Percentiles rank a stretch among this genome's conserved stretches.
phyloP scores from a whole-genome alignment of 1,284 basidiomycete genomes.

The Erythrobasidium hasegawianum region DNA sequence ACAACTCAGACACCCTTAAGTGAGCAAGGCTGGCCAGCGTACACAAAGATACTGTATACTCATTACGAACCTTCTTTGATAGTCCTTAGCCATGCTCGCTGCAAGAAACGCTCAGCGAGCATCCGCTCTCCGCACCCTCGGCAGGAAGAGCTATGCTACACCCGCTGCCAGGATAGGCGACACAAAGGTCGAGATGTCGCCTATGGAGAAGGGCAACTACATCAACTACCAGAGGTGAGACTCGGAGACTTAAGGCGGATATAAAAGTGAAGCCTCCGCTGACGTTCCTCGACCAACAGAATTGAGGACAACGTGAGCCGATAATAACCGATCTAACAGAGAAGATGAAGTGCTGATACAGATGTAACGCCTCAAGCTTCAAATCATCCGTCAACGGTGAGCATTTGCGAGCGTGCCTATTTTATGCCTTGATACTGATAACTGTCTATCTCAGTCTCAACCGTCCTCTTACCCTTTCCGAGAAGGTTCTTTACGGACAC shows the following conservation, averaged over 20 bases:
- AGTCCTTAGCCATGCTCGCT: slow-evolving; percentile 3
- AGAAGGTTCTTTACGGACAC: slow-evolving; percentile 99
- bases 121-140: background rate
- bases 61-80: background rate
- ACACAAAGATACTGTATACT: background rate
- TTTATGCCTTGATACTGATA: slow-evolving; percentile 6
- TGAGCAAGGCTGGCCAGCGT: background rate
- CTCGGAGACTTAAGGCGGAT: background rate
- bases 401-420: slow-evolving; percentile 44
- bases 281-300: too few species aligned
- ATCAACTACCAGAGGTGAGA: slow-evolving; percentile 76
- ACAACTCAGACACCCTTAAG: background rate
- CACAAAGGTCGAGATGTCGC: slow-evolving; percentile 87
- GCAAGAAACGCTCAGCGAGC: background rate
- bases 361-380: slow-evolving; percentile 53
- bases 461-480: slow-evolving; percentile 89
- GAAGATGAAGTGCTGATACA: background rate
- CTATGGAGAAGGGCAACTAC: slow-evolving; percentile 74
- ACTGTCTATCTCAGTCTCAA: slow-evolving; percentile 61
- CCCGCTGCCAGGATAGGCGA: slow-evolving; percentile 75
- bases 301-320: slow-evolving; percentile 76
- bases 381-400: slow-evolving; percentile 72
- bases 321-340: background rate
- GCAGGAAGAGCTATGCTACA: slow-evolving; percentile 55
- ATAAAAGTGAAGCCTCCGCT: too few species aligned